Percentiles rank a stretch among this genome's conserved stretches.
Conservation (phyloP, 2,329 filamentous ascomycete genomes). For the Fonsecaea pugnacius region DNA sequence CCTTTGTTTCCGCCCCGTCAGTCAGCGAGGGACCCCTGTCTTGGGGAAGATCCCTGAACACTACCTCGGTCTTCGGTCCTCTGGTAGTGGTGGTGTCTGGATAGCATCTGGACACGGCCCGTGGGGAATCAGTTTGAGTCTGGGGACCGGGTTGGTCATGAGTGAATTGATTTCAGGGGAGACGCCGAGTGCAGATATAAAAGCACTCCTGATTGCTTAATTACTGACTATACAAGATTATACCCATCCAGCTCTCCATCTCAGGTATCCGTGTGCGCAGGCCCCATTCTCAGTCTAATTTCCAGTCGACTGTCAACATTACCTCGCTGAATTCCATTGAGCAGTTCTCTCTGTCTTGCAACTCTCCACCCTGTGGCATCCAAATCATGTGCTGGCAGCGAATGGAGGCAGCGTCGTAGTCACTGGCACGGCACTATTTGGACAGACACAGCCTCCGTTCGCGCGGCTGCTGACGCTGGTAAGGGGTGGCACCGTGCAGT, state of each 20-base stretch:
- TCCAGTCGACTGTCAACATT: neutral
- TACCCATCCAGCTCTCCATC: neutral
- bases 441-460: slow-evolving; percentile 32
- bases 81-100: slow-evolving; percentile 64
- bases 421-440: slow-evolving; percentile 29
- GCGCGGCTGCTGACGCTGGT: slow-evolving; percentile 25
- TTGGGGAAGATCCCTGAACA: slow-evolving; percentile 54
- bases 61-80: slow-evolving; percentile 47
- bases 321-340: neutral
- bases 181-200: slow-evolving; percentile 54
- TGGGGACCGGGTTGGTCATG: slow-evolving; percentile 73
- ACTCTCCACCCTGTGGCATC: neutral
- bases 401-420: slow-evolving; percentile 21
- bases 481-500: slow-evolving; percentile 33
- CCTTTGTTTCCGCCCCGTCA: slow-evolving; percentile 75
- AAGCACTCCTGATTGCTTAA: slow-evolving; percentile 7
- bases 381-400: slow-evolving; percentile 12
- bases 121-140: slow-evolving; percentile 69
- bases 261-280: neutral
- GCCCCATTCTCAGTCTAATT: neutral
- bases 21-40: slow-evolving; percentile 66
- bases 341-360: neutral
- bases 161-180: slow-evolving; percentile 70
- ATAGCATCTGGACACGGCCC: slow-evolving; percentile 74
- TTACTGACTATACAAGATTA: neutral